Evolutionary conservation across 2,329 filamentous ascomycete species (phyloP).

Genomic region (Pezicula rhizophila): DNA sequence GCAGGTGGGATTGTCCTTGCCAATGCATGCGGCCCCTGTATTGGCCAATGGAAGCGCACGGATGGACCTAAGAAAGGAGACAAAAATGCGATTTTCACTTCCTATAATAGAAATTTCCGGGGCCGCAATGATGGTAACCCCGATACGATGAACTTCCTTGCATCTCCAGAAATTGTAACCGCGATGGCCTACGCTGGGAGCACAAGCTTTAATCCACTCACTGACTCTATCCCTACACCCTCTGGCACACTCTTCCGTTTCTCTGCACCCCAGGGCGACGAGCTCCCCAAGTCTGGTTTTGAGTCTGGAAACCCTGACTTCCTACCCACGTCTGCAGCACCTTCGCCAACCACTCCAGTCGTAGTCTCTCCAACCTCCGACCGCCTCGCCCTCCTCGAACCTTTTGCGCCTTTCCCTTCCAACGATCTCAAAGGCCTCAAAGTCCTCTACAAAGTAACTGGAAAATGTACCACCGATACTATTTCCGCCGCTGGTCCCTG

Average conservation of each 20-base stretch:
- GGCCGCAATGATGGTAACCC: slow-evolving; percentile 96
- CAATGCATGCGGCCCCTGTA: slow-evolving; percentile 91
- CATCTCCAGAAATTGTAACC: slow-evolving; percentile 92
- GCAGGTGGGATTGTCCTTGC: slow-evolving; percentile 87
- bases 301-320: slow-evolving; percentile 71
- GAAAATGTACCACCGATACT: slow-evolving; percentile 98
- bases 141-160: slow-evolving; percentile 97
- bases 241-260: slow-evolving; percentile 82
- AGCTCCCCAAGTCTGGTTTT: slow-evolving; percentile 60
- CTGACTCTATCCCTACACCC: slow-evolving; percentile 74
- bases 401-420: slow-evolving; percentile 77
- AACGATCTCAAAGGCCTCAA: slow-evolving; percentile 70
- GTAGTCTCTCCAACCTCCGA: slow-evolving; percentile 82
- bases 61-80: slow-evolving; percentile 81
- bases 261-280: slow-evolving; percentile 66
- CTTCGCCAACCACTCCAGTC: slow-evolving; percentile 66
- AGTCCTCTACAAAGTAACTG: slow-evolving; percentile 92
- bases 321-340: slow-evolving; percentile 63
- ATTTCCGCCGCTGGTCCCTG: slow-evolving; percentile 95
- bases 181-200: slow-evolving; percentile 89
- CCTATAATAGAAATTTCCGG: slow-evolving; percentile 98
- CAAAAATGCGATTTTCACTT: slow-evolving; percentile 88
- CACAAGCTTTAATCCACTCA: slow-evolving; percentile 94
- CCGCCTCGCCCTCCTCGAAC: slow-evolving; percentile 84
- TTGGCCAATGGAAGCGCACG: slow-evolving; percentile 91